Base-by-base conservation (phyloP, 1,139 yeast genomes). In the Hyphopichia burtonii region DNA sequence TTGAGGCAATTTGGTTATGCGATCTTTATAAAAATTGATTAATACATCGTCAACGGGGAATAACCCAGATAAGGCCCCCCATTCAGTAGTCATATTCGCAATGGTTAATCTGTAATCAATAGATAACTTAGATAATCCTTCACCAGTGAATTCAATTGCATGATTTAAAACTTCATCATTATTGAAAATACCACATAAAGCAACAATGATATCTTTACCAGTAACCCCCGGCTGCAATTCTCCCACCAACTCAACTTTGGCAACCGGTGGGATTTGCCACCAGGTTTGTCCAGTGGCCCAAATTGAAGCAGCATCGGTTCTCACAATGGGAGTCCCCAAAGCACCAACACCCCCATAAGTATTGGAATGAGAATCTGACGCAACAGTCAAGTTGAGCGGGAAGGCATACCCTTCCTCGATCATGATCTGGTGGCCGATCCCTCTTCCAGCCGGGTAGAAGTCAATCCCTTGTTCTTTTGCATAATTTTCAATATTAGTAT, bases 241-340 rank as follows among this genome's bases (percentile, higher is more conserved):
- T 35, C 97, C 97, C 51, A 78, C 75, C 44, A 93, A 76, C 63
- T 88, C 96, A 11, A 93, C 98, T 58, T 83, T 83, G 34, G 99
- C 99, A 18, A 93, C 98, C 1, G 99, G 99, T 4, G 99, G 99
- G 45, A 93, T 88, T 79, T 94, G 99, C 99, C 99, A 93, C 99
- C 99, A 93, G 3, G 99, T 94, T 68, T 89, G 96, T 36, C 98
- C 98, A 0, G 99, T 93, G 14, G 99, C 98, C 99, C 99, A 93
- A 52, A 94, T 93, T 6, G 97, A 83, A 2, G 99, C 99, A 17
- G 98, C 99, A 65, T 93, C 99, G 0, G 99, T 94, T 65, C 99
- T 80, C 44, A 93, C 99, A 45, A 93, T 86, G 3, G 99, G 98
- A 1, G 99, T 94, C 39, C 99, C 99, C 46, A 94, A 72, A 20